These are phyloP conservation scores for Priceomyces haplophilus DNA, from an alignment of 805 yeast genomes.

Conservation along the genomic window DNA sequence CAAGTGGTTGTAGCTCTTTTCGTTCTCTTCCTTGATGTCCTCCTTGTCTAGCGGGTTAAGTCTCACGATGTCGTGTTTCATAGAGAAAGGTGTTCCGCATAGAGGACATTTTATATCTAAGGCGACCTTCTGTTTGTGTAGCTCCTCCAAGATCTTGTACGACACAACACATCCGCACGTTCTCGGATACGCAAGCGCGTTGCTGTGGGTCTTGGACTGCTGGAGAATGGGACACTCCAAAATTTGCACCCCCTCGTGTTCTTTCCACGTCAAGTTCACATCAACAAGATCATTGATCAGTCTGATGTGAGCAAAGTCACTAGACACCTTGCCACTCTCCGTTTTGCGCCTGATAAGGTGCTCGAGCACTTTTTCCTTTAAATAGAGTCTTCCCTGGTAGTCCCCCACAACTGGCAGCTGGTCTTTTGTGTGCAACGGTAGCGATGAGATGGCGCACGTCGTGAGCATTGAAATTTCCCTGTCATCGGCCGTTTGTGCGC, in stretches of 20 bases:
- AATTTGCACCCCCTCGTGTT: slow-evolving; percentile 7
- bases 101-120: slow-evolving; percentile 25
- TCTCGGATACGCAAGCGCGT: slow-evolving; percentile 28
- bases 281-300: slow-evolving; percentile 26
- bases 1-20: slow-evolving; percentile 12
- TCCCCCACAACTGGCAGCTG: slow-evolving; percentile 60
- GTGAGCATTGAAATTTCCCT: slow-evolving; percentile 32
- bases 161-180: slow-evolving; percentile 40
- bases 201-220: slow-evolving; percentile 13
- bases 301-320: slow-evolving; percentile 18
- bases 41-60: slow-evolving; percentile 22
- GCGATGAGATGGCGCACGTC: slow-evolving; percentile 47
- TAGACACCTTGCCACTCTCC: slow-evolving; percentile 9
- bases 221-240: slow-evolving; percentile 34
- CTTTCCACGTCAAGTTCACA: slow-evolving; percentile 20
- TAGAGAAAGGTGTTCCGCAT: slow-evolving; percentile 23
- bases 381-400: slow-evolving; percentile 60
- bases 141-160: slow-evolving; percentile 18
- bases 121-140: slow-evolving; percentile 13
- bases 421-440: slow-evolving; percentile 31
- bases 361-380: slow-evolving; percentile 62
- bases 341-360: slow-evolving; percentile 40
- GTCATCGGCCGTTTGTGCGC: slow-evolving; percentile 13
- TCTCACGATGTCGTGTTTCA: slow-evolving; percentile 29
- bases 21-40: slow-evolving; percentile 10